Conservation (phyloP, 164 flowering plant genomes). For the Protea cynaroides region DNA sequence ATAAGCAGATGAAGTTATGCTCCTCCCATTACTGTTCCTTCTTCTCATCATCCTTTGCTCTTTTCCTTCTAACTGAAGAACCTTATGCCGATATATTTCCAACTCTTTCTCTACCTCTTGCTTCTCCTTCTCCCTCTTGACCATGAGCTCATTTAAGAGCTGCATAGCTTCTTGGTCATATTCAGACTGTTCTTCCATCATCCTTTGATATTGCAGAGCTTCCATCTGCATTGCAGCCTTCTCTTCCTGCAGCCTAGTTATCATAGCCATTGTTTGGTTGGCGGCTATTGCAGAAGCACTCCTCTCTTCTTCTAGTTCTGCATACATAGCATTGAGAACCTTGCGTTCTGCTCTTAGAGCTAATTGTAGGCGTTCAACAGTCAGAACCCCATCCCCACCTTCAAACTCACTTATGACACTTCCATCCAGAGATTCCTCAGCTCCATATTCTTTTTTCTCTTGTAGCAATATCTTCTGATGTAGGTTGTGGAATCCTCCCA, state of each 20-base stretch:
- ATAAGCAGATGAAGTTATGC: conserved; percentile 48
- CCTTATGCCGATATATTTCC: conserved; percentile 44
- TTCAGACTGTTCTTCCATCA: conserved; percentile 97
- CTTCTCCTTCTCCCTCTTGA: conserved; percentile 83
- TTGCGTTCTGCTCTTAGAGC: conserved; percentile 51
- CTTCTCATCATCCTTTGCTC: conserved; percentile 39
- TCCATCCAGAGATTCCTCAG: conserved; percentile 63
- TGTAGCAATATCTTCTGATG: conserved; percentile 36
- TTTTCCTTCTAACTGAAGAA: conserved; percentile 43
- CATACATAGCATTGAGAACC: conserved; percentile 53
- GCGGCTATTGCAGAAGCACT: conserved; percentile 85
- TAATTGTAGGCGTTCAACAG: conserved; percentile 50
- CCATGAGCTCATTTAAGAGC: conserved; percentile 75
- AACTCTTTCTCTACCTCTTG: conserved; percentile 66
- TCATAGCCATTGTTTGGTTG: conserved; percentile 96
- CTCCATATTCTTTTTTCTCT: conserved; percentile 43
- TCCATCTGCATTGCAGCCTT: conserved; percentile 93
- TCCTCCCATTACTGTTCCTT: conserved; percentile 34
- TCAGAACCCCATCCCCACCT: conserved; percentile 30
- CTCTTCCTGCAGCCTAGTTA: conserved; percentile 88
- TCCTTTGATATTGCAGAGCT: conserved; percentile 86
- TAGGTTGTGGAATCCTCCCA: conserved; percentile 31
- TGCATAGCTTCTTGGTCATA: conserved; percentile 86
- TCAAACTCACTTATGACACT: conserved; percentile 56
- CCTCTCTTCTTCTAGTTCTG: conserved; percentile 88